phyloP scores from a whole-genome alignment of 192 early-diverging fungal genomes.

The Rhizophagus prolifer region DNA sequence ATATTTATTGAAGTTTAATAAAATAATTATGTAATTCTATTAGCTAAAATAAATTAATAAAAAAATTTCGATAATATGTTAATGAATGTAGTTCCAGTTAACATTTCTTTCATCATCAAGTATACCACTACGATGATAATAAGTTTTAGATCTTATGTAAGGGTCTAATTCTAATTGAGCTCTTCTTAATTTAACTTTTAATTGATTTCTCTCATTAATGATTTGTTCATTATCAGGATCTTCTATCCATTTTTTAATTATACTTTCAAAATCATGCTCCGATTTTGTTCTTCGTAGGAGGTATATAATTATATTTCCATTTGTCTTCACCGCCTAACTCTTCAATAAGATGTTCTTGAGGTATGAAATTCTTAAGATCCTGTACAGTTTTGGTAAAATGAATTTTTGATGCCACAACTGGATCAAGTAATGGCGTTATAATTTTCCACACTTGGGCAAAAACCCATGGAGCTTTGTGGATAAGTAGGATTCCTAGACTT shows the following conservation, averaged over 20 bases:
- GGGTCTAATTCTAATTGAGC: constrained; percentile 49
- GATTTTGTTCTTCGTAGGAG: constrained; percentile 30
- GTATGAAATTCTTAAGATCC: constrained; percentile 65
- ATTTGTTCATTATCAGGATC: constrained; percentile 31
- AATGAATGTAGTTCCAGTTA: not conserved
- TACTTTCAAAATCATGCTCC: constrained; percentile 45
- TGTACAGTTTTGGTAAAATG: constrained; percentile 64
- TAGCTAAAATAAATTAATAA: too few species aligned
- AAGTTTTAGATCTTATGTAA: constrained; percentile 42
- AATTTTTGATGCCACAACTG: constrained; percentile 86
- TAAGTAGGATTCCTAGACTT: constrained; percentile 73
- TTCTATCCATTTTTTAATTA: constrained; percentile 52
- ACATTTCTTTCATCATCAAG: constrained; percentile 36
- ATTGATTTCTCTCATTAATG: constrained; percentile 36
- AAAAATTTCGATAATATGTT: too few species aligned
- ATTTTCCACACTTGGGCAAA: constrained; percentile 84
- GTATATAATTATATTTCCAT: constrained; percentile 55
- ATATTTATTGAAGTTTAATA: too few species aligned
- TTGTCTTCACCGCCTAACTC: constrained; percentile 59
- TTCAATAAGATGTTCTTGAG: constrained; percentile 54
- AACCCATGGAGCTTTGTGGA: constrained; percentile 89
- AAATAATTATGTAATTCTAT: too few species aligned
- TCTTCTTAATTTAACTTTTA: constrained; percentile 45
- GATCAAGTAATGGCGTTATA: constrained; percentile 81
- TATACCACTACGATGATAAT: constrained; percentile 42